Evolutionary conservation across 2,329 filamentous ascomycete species (phyloP).

Genomic region (Sporothrix pseudoabietina): DNA sequence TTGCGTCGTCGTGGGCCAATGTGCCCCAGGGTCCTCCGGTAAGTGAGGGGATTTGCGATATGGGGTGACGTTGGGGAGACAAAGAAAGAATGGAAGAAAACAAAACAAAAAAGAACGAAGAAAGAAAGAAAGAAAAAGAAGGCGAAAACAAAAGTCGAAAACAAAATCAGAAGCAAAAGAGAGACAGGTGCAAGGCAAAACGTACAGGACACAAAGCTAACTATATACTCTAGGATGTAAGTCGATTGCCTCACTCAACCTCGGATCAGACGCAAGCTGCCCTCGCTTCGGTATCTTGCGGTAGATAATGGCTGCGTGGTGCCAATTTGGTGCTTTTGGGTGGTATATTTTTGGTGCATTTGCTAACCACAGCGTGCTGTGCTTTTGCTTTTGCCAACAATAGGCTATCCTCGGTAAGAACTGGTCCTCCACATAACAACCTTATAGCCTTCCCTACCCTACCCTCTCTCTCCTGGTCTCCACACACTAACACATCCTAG

Average conservation of each 20-base stretch:
- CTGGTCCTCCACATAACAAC: neutral
- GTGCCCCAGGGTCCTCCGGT: slow-evolving; percentile 94
- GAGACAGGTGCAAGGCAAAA: neutral
- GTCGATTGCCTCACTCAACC: slow-evolving; percentile 28
- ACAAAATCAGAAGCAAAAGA: neutral
- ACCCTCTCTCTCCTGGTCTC: neutral
- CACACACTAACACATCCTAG: slow-evolving; percentile 46
- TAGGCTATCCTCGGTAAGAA: slow-evolving; percentile 33
- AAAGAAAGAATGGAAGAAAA: neutral
- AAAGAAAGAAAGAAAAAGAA: neutral
- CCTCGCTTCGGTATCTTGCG: slow-evolving; percentile 10
- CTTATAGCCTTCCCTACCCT: neutral
- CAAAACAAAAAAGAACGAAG: neutral
- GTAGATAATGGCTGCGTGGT: neutral
- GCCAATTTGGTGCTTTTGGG: neutral
- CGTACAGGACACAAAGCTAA: slow-evolving; percentile 24
- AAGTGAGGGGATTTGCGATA: slow-evolving; percentile 47
- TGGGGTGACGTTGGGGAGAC: neutral
- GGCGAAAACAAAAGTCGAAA: neutral
- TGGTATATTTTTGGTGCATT: neutral
- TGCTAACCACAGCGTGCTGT: slow-evolving; percentile 30
- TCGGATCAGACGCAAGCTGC: slow-evolving; percentile 36
- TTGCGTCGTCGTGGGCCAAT: slow-evolving; percentile 83
- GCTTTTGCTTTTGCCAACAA: slow-evolving; percentile 10
- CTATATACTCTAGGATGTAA: slow-evolving; percentile 43